Evolutionary conservation across 1,139 yeast species (phyloP), one percentile per base, ranked within the genome.

Genomic region (Saccharomyces hybrid): DNA sequence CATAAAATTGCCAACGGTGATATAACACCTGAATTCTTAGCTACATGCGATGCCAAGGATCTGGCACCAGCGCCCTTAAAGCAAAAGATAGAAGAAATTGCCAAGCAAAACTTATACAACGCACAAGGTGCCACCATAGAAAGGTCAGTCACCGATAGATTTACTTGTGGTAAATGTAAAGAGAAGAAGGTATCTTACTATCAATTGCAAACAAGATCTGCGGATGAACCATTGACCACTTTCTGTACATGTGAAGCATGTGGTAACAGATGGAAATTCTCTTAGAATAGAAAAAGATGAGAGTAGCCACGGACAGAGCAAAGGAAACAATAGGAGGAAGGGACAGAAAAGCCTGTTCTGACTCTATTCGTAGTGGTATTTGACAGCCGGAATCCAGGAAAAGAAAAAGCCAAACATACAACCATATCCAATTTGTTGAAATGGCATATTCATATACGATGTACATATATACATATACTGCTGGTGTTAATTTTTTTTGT

Each of bases 41-140:
- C 86, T 54, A 80, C 74, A 47, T 91, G 95, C 96, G 76, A 84
- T 38, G 95, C 97, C 8, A 89, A 86, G 66, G 99, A 93, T 61
- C 80, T 93, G 84, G 98, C 98, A 0, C 96, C 97, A 2, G 97
- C 89, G 66, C 76, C 85, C 8, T 79, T 93, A 62, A 88, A 87
- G 73, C 81, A 86, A 69, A 95, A 90, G 69, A 79, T 91, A 62
- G 95, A 90, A 66, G 84, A 87, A 64, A 79, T 93, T 63, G 89
- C 88, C 67, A 86, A 88, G 69, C 86, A 88, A 70, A 95, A 95
- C 72, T 77, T 93, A 68, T 91, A 88, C 73, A 96, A 93, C 69
- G 99, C 99, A 2, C 97, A 89, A 73, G 97, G 97, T 62, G 98
- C 99, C n/a, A 90, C 89, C 8, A 95, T 91, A 66, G 89, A 90